These are phyloP conservation scores for Hypholoma fasciculare DNA, from an alignment of 768 basidiomycete genomes.

Conservation along the genomic window DNA sequence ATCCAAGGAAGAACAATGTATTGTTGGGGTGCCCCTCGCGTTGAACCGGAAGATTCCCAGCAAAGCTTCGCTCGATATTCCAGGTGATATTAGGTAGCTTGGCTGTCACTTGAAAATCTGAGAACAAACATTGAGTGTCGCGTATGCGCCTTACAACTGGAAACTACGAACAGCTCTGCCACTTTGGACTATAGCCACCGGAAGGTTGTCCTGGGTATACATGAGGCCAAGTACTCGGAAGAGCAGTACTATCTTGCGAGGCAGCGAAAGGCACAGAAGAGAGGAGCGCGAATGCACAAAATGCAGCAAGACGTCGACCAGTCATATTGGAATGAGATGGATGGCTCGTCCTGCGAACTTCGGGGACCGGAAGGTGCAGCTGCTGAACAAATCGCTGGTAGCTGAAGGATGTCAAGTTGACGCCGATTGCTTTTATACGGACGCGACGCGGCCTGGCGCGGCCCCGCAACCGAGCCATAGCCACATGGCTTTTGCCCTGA, in stretches of 20 bases:
- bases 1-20: conserved; percentile 67
- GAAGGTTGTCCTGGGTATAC: conserved; percentile 45
- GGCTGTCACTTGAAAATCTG: conserved; percentile 62
- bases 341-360: neutral
- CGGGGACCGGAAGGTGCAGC: neutral
- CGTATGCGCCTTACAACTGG: neutral
- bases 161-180: conserved; percentile 57
- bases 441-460: too few species aligned
- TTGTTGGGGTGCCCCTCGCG: conserved; percentile 61
- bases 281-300: conserved; percentile 22
- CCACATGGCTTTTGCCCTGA: conserved; percentile 15
- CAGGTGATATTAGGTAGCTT: conserved; percentile 64
- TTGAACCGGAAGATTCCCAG: conserved; percentile 65
- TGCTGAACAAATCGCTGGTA: conserved; percentile 4
- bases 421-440: neutral
- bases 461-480: neutral
- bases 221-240: conserved; percentile 48
- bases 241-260: conserved; percentile 23
- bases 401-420: neutral
- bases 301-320: conserved; percentile 1
- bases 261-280: conserved; percentile 17
- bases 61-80: conserved; percentile 49
- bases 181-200: conserved; percentile 51
- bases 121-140: neutral
- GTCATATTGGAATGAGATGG: conserved; percentile 19